These are phyloP conservation scores for Pseudonectria foliicola DNA, from an alignment of 2,329 filamentous ascomycete genomes.

Conservation along the genomic window DNA sequence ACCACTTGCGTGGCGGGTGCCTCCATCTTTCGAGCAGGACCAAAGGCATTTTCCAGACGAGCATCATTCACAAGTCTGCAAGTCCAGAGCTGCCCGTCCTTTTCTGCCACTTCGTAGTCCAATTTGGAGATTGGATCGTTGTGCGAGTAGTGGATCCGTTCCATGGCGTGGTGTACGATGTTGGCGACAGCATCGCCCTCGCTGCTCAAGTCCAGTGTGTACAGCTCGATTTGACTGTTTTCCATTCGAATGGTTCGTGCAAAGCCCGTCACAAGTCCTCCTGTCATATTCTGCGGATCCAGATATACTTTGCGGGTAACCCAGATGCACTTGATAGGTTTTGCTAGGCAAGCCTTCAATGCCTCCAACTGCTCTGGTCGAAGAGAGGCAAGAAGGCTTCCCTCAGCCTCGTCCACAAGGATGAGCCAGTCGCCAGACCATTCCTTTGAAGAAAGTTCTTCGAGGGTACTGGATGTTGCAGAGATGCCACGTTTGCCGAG, in stretches of 20 bases:
- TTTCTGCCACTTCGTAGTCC: conserved; percentile 18
- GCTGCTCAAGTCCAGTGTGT: conserved; percentile 15
- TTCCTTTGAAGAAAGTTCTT: conserved; percentile 8
- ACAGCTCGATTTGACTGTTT: conserved; percentile 15
- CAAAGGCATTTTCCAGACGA: conserved; percentile 13
- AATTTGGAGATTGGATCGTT: conserved; percentile 14
- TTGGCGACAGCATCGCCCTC: conserved; percentile 7
- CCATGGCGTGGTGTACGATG: conserved; percentile 12
- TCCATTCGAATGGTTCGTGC: conserved; percentile 14
- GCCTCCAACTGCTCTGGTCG: conserved; percentile 7
- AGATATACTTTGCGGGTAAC: conserved; percentile 16
- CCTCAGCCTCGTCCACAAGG: conserved; percentile 12
- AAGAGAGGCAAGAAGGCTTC: conserved; percentile 15
- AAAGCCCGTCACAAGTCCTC: conserved; percentile 17
- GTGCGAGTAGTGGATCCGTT: conserved; percentile 14
- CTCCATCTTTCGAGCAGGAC: conserved; percentile 13
- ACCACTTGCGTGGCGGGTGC: conserved; percentile 5
- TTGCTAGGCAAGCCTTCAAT: conserved; percentile 10
- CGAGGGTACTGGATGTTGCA: conserved; percentile 7
- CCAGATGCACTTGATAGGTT: conserved; percentile 17
- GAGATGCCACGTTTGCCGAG: conserved; percentile 7
- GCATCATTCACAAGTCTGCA: conserved; percentile 14
- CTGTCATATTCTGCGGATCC: conserved; percentile 13
- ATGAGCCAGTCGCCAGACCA: conserved; percentile 15
- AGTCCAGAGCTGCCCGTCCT: conserved; percentile 17